Base-by-base conservation (phyloP, 176 grass and related monocot genomes). In the Chrysopogon serrulatus region DNA sequence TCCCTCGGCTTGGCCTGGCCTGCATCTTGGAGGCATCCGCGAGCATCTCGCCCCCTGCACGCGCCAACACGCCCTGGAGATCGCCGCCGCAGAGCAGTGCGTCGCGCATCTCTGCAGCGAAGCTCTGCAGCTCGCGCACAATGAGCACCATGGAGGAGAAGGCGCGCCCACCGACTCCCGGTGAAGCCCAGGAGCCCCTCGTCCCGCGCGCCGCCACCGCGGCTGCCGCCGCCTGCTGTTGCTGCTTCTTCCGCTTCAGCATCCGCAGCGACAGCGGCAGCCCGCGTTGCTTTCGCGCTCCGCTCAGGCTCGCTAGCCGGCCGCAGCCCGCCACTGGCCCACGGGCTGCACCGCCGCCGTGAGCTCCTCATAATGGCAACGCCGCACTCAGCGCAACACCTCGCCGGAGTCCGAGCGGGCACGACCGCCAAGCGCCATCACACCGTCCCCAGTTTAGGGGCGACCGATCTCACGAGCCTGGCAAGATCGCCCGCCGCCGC, bases 71-170 rank as follows among this genome's bases (percentile, higher is more conserved):
- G 27, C 76, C 88, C 76, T 91, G 89, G n/a, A 93, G 77, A 57
- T 99, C 91, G 89, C n/a, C n/a, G n/a, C 91, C 84, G 77, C 85
- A 76, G 21, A 91, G 79, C 64, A 93, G 48, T 31, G 82, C 82
- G 68, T 85, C 80, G 77, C 86, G 77, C 87, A 92, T 92, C 79
- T 92, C 72, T 73, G 89, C 23, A 99, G 87, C 87, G 74, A 90
- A 96, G 91, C 93, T 96, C 35, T 96, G 97, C 28, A 99, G 83
- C 88, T 99, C 97, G 2, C 86, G 90, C 79, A 99, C 86, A 43
- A 99, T 99, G 82, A 99, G 92, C 78, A 99, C 91, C 90, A 99
- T 96, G 11, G 93, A 99, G 18, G 91, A 96, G 87, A 99, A 99
- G 68, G 93, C 97, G 32, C 92, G 44, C 87, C 74, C 63, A 96